Conservation (phyloP, 2,329 filamentous ascomycete species). For the Trichoderma citrinoviride region DNA sequence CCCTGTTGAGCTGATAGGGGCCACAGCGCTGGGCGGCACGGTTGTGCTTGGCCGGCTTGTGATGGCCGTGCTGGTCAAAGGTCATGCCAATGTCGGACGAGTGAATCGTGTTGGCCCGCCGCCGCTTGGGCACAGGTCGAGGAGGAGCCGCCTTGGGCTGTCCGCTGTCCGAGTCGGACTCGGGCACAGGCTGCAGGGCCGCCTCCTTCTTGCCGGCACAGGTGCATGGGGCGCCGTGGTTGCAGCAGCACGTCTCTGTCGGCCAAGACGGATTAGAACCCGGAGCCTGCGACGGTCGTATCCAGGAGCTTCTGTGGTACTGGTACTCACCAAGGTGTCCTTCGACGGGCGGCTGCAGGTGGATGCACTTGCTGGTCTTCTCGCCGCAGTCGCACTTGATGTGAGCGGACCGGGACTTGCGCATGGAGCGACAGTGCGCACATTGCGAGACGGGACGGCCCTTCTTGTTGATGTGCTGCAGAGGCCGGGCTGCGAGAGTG, state of each 20-base stretch:
- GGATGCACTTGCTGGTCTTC: conserved; percentile 72
- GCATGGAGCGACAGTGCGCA: conserved; percentile 90
- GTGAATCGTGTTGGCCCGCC: conserved; percentile 60
- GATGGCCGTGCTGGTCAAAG: conserved; percentile 63
- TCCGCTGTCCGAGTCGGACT: conserved; percentile 58
- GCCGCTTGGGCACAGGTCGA: conserved; percentile 48
- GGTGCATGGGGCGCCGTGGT: conserved; percentile 65
- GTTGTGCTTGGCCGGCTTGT: conserved; percentile 61
- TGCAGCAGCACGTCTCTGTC: conserved; percentile 66
- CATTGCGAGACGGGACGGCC: conserved; percentile 97
- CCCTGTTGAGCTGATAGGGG: conserved; percentile 59
- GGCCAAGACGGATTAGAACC: conserved; percentile 16
- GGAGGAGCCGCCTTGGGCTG: conserved; percentile 34
- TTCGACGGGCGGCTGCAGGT: conserved; percentile 56
- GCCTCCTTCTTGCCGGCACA: conserved; percentile 63
- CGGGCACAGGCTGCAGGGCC: conserved; percentile 59
- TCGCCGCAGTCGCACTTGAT: conserved; percentile 96
- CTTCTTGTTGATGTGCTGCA: conserved; percentile 96
- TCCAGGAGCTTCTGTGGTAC: conserved; percentile 28
- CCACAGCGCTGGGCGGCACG: conserved; percentile 60
- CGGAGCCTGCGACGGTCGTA: conserved; percentile 13
- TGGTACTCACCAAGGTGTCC: conserved; percentile 56
- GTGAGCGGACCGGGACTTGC: conserved; percentile 93
- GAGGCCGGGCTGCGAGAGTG: conserved; percentile 67
- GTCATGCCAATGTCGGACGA: conserved; percentile 59